Evolutionary conservation across 2,329 filamentous ascomycete genomes (phyloP).

Genomic region (Rhinocladiella similis): DNA sequence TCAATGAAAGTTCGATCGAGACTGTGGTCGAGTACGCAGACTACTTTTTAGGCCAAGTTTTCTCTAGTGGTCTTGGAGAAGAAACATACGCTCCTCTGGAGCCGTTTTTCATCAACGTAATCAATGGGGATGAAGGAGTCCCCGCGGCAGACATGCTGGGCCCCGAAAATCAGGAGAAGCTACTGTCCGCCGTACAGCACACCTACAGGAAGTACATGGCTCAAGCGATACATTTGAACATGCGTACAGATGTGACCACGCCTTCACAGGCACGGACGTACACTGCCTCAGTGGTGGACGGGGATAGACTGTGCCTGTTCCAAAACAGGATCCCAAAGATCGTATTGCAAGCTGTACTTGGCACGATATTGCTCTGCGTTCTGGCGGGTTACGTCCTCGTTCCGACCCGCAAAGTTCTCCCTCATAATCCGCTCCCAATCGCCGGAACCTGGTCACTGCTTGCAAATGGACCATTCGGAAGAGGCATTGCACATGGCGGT

Average conservation of each 20-base stretch:
- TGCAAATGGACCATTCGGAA: conserved; percentile 2
- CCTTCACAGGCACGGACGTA: conserved; percentile 6
- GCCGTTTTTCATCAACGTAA: not conserved
- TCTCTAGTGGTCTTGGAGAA: not conserved
- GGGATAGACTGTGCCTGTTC: conserved; percentile 1
- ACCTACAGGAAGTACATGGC: conserved; percentile 19
- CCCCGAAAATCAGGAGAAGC: not conserved
- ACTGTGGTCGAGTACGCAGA: not conserved
- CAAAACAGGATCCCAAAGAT: conserved; percentile 13
- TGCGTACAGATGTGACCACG: not conserved
- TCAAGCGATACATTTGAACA: conserved; percentile 16
- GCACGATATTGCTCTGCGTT: conserved; percentile 8
- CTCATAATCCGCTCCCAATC: conserved; percentile 13
- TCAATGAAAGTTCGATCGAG: not conserved
- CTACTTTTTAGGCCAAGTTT: not conserved
- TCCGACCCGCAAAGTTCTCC: conserved; percentile 9
- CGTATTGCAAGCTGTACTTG: conserved; percentile 7
- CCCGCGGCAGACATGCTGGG: not conserved
- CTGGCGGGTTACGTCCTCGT: conserved; percentile 1
- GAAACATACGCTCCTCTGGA: not conserved
- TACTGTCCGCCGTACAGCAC: conserved; percentile 1
- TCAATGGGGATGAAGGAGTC: not conserved
- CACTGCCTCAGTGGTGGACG: conserved; percentile 3
- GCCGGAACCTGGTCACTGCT: conserved; percentile 17
- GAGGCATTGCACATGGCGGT: not conserved